Evolutionary conservation across 805 yeast genomes (phyloP).

Genomic region (Nakazawaea anatomiae): DNA sequence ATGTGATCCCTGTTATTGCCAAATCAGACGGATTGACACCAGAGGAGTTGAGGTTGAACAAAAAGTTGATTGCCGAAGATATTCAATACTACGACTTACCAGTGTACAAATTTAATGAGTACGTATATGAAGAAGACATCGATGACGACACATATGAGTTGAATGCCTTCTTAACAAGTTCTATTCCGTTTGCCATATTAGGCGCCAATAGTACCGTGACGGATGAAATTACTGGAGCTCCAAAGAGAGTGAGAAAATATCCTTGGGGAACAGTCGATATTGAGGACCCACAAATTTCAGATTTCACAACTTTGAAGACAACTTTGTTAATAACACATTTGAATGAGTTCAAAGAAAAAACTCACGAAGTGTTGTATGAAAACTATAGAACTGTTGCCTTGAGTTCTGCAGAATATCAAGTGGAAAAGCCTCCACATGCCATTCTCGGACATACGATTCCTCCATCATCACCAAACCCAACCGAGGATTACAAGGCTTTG

Average conservation of each 20-base stretch:
- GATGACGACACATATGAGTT: conserved; percentile 25
- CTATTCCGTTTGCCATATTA: conserved; percentile 60
- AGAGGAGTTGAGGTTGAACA: conserved; percentile 65
- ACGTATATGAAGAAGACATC: conserved; percentile 29
- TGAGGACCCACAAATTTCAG: conserved; percentile 65
- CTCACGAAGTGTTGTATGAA: conserved; percentile 84
- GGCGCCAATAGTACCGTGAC: conserved; percentile 40
- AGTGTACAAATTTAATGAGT: conserved; percentile 71
- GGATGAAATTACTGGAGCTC: conserved; percentile 29
- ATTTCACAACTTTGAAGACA: conserved; percentile 74
- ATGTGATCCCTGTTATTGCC: conserved; percentile 77
- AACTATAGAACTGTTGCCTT: conserved; percentile 84
- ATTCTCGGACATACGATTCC: neutral
- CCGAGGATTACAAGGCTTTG: conserved; percentile 40
- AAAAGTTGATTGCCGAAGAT: conserved; percentile 71
- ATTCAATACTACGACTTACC: conserved; percentile 66
- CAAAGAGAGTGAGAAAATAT: conserved; percentile 46
- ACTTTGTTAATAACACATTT: conserved; percentile 77
- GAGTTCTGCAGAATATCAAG: conserved; percentile 11
- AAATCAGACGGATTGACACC: conserved; percentile 76
- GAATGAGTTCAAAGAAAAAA: conserved; percentile 81
- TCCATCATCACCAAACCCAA: neutral
- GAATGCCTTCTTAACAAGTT: conserved; percentile 34
- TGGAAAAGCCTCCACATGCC: neutral
- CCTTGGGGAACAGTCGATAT: conserved; percentile 65